These are phyloP conservation scores for Rauvolfia tetraphylla DNA, from an alignment of 257 asterid genomes.

Conservation along the genomic window DNA sequence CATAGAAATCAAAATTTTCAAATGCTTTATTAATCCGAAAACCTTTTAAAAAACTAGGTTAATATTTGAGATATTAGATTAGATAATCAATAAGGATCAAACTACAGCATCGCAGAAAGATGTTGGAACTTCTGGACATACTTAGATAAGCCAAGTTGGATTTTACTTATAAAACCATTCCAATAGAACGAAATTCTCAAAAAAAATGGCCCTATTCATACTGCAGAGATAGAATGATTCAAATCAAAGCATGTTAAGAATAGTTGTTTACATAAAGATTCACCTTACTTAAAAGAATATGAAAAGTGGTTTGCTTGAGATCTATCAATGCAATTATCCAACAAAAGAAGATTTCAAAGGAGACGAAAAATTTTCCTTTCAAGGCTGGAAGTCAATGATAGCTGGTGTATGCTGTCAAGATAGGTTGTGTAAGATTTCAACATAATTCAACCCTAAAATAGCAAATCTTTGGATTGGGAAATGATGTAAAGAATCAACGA, in stretches of 20 bases:
- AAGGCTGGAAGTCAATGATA: not conserved
- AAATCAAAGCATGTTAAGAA: not conserved
- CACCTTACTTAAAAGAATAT: not conserved
- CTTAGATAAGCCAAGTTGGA: not conserved
- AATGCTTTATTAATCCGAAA: not conserved
- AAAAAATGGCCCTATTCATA: not conserved
- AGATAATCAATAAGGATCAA: not conserved
- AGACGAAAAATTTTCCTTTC: not conserved
- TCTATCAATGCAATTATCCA: not conserved
- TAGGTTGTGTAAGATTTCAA: not conserved
- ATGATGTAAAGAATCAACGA: not conserved
- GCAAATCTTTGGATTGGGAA: not conserved
- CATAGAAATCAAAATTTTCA: not conserved
- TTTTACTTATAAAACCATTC: not conserved
- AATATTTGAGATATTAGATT: not conserved
- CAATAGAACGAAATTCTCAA: not conserved
- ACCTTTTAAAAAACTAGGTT: not conserved
- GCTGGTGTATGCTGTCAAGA: not conserved
- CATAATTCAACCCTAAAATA: not conserved
- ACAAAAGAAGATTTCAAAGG: not conserved
- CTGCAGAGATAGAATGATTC: not conserved
- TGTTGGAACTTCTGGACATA: not conserved
- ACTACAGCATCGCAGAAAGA: not conserved
- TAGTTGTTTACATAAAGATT: not conserved
- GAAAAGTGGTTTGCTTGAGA: not conserved